Percentiles rank a stretch among this genome's conserved stretches.
Conservation (phyloP, 1,284 basidiomycete genomes). For the Dichomitus squalens region DNA sequence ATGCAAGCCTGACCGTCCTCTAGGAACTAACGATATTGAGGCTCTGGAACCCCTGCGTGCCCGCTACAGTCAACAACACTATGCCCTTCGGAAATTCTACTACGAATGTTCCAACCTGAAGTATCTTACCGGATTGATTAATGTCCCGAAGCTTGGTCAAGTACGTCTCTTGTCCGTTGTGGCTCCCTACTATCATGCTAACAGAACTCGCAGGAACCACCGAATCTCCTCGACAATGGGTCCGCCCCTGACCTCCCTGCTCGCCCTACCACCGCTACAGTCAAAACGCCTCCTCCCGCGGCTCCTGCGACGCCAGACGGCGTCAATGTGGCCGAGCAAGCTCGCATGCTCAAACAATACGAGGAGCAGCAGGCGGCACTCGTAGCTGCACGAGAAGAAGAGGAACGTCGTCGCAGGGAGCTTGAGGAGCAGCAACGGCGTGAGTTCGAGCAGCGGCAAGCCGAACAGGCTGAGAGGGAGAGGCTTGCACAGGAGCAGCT, state of each 20-base stretch:
- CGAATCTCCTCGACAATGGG: constrained; percentile 86
- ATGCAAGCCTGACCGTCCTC: constrained; percentile 3
- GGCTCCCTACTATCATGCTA: neutral
- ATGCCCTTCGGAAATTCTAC: constrained; percentile 92
- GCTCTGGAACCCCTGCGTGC: constrained; percentile 85
- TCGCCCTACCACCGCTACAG: constrained; percentile 69
- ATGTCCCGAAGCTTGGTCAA: constrained; percentile 93
- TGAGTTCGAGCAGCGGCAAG: constrained; percentile 92
- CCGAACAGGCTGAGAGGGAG: constrained; percentile 87
- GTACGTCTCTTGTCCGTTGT: constrained; percentile 41
- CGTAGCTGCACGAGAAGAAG: constrained; percentile 78
- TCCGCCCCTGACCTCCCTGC: constrained; percentile 87
- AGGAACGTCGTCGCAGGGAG: constrained; percentile 80
- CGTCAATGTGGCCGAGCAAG: constrained; percentile 89
- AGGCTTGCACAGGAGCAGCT: constrained; percentile 89
- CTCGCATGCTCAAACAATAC: constrained; percentile 94
- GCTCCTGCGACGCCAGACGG: constrained; percentile 68
- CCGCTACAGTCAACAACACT: constrained; percentile 88
- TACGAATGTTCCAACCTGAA: constrained; percentile 98
- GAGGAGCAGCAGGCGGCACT: constrained; percentile 93
- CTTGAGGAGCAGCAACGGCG: constrained; percentile 81
- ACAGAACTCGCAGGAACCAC: constrained; percentile 71
- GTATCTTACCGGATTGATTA: constrained; percentile 93
- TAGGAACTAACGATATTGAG: constrained; percentile 87
- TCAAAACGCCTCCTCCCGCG: constrained; percentile 63